phyloP scores from a whole-genome alignment of 441 rosid species.

The Pelargonium australe region DNA sequence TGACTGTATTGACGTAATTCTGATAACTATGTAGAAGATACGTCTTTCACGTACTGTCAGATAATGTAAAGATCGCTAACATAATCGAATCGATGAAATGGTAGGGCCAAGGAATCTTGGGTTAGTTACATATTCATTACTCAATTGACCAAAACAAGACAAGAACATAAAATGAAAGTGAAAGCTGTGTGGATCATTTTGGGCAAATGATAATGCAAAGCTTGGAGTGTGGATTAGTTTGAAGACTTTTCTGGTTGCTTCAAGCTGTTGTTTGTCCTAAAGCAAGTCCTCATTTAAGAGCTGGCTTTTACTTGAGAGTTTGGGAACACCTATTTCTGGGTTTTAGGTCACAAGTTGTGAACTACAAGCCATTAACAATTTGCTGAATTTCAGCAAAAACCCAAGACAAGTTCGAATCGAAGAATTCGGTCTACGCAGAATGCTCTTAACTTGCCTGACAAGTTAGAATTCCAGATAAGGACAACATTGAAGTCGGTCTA shows the following conservation, averaged over 20 bases:
- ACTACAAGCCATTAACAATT: conserved; percentile 24
- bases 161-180: conserved; percentile 8
- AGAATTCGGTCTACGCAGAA: not conserved
- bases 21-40: too few species aligned
- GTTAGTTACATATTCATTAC: too few species aligned
- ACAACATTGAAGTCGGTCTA: too few species aligned
- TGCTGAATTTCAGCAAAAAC: conserved; percentile 13
- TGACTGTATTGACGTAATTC: too few species aligned
- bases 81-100: too few species aligned
- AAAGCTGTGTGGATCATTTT: conserved; percentile 1
- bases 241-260: not conserved
- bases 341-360: conserved; percentile 23
- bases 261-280: not conserved
- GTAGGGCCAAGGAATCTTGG: too few species aligned
- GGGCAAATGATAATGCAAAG: not conserved
- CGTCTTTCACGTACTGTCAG: too few species aligned
- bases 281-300: not conserved
- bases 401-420: not conserved
- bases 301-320: not conserved
- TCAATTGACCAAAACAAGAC: too few species aligned
- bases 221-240: too few species aligned
- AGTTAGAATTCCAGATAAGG: not conserved
- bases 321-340: conserved; percentile 5
- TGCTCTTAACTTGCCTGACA: conserved; percentile 14
- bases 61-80: too few species aligned